phyloP scores from a whole-genome alignment of 768 basidiomycete species.

The Mycena polygramma region DNA sequence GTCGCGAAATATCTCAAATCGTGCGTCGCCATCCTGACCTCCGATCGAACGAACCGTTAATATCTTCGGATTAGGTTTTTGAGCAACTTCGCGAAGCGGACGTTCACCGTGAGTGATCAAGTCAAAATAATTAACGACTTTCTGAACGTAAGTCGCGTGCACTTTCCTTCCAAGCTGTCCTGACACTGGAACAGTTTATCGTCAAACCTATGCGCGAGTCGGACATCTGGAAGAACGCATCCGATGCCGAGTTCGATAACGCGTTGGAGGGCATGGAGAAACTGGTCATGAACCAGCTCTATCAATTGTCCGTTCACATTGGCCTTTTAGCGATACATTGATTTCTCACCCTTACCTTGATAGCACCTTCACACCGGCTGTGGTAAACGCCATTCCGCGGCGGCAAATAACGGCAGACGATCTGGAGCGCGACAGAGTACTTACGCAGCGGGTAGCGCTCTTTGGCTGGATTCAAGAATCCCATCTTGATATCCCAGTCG shows the following conservation, averaged over 20 bases:
- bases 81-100: slow-evolving; percentile 92
- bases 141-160: slow-evolving; percentile 69
- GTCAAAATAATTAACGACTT: slow-evolving; percentile 97
- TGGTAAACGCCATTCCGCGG: slow-evolving; percentile 73
- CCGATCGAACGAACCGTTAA: slow-evolving; percentile 17
- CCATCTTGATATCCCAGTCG: slow-evolving; percentile 91
- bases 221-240: slow-evolving; percentile 85
- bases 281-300: slow-evolving; percentile 97
- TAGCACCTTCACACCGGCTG: slow-evolving; percentile 94
- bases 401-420: slow-evolving; percentile 93
- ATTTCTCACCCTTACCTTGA: slow-evolving; percentile 13
- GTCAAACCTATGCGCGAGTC: slow-evolving; percentile 85
- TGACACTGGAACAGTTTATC: slow-evolving; percentile 77
- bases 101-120: slow-evolving; percentile 93
- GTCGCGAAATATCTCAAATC: slow-evolving; percentile 96
- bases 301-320: slow-evolving; percentile 82
- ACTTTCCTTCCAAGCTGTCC: slow-evolving; percentile 3
- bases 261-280: slow-evolving; percentile 99
- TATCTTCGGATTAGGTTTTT: slow-evolving; percentile 72
- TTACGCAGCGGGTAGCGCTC: slow-evolving; percentile 89
- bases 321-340: neutral
- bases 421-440: slow-evolving; percentile 93
- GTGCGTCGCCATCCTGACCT: slow-evolving; percentile 61
- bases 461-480: slow-evolving; percentile 92
- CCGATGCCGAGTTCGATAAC: slow-evolving; percentile 92